phyloP scores from a whole-genome alignment of 2,329 filamentous ascomycete genomes.

The Talaromyces sp. region DNA sequence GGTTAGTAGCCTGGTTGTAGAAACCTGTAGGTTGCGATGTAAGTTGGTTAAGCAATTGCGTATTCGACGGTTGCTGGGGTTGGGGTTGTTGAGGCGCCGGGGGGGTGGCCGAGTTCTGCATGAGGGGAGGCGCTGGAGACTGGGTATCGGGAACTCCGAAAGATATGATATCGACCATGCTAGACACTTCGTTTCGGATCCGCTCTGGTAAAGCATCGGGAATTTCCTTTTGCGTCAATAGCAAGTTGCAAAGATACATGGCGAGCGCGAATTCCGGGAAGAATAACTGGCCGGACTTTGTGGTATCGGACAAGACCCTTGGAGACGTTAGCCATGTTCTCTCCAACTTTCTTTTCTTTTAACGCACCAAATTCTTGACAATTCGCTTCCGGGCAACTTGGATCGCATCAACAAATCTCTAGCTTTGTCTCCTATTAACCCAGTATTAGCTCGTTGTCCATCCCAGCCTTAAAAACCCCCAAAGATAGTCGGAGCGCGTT shows the following conservation, averaged over 20 bases:
- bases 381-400: conserved; percentile 75
- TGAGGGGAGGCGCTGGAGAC: conserved; percentile 41
- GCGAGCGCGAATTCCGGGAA: conserved; percentile 97
- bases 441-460: conserved; percentile 10
- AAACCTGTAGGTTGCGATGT: conserved; percentile 50
- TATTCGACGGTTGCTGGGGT: conserved; percentile 66
- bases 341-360: background rate
- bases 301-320: conserved; percentile 90
- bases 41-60: conserved; percentile 54
- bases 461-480: conserved; percentile 10
- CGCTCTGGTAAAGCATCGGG: conserved; percentile 72
- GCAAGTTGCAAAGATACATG: conserved; percentile 97
- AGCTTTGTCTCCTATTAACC: conserved; percentile 65
- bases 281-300: conserved; percentile 89
- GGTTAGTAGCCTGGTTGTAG: conserved; percentile 62
- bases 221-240: conserved; percentile 77
- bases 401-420: conserved; percentile 84
- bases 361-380: conserved; percentile 85
- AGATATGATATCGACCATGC: conserved; percentile 99
- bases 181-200: conserved; percentile 93
- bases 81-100: conserved; percentile 61
- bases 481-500: conserved; percentile 6
- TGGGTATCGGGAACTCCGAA: conserved; percentile 80
- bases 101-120: conserved; percentile 45
- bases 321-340: conserved; percentile 8